Conservation (phyloP, 208 protist species). For the Crithidia acanthocephali region DNA sequence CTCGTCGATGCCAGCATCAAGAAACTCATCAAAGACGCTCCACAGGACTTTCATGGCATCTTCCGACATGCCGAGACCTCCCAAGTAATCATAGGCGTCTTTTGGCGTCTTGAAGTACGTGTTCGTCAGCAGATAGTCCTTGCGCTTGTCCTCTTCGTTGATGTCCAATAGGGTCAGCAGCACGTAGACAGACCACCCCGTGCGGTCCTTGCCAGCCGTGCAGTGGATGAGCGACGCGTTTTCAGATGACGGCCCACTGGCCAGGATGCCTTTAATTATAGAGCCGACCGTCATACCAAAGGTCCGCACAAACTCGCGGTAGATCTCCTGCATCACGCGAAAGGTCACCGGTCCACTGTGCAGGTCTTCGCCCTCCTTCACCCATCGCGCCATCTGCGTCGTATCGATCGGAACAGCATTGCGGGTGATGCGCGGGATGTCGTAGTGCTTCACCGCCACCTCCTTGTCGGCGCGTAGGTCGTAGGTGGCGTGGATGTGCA, state of each 20-base stretch:
- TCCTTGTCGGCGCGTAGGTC: constrained; percentile 39
- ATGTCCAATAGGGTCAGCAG: constrained; percentile 40
- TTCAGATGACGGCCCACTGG: constrained; percentile 17
- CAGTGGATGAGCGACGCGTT: constrained; percentile 48
- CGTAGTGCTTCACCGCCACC: constrained; percentile 33
- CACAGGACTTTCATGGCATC: constrained; percentile 18
- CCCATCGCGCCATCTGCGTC: constrained; percentile 18
- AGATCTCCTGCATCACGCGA: constrained; percentile 31
- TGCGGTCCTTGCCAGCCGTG: constrained; percentile 58
- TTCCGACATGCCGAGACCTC: constrained; percentile 5
- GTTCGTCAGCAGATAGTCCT: constrained; percentile 50
- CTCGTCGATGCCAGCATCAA: constrained; percentile 12
- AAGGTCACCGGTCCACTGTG: constrained; percentile 10
- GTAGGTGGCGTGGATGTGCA: constrained; percentile 42
- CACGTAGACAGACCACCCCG: constrained; percentile 35
- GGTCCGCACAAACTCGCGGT: constrained; percentile 23
- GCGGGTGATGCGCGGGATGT: constrained; percentile 28
- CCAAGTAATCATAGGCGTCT: constrained; percentile 24
- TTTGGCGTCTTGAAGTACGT: constrained; percentile 29
- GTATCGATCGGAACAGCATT: constrained; percentile 29
- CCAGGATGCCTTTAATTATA: constrained; percentile 36
- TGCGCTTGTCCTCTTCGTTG: constrained; percentile 27
- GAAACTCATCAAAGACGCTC: constrained; percentile 13
- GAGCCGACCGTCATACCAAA: constrained; percentile 21
- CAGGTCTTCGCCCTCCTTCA: constrained; percentile 27